Evolutionary conservation across 2,329 filamentous ascomycete species (phyloP), one percentile per base, ranked within the genome.

Genomic region (Sclerotinia nivalis): DNA sequence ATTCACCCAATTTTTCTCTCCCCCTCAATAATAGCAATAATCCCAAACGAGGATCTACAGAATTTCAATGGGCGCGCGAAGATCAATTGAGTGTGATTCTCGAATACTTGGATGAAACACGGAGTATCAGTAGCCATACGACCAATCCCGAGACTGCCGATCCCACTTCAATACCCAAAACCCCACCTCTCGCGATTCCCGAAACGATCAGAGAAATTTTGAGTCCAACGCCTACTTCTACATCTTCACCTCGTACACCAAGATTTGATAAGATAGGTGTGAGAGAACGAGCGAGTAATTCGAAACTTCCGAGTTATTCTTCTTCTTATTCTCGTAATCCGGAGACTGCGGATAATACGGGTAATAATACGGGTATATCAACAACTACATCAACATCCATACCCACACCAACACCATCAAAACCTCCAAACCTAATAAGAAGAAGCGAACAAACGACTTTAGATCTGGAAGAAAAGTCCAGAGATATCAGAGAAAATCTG

Each of bases 61-160:
- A 72, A 25, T 73, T 72, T 55, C 54, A 72, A 55, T 75, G 73
- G 74, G 74, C 74, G 28, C 56, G 76, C 66, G 69, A 74, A 37
- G 74, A 75, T 70, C 74, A 75, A 71, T 71, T 77, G 28, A 75
- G 72, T 40, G 72, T 72, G 9, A 75, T 77, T 15, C 55, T 74
- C 9, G 75, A 75, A 68, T 70, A 72, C 31, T 49, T 74, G n/a
- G 72, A 74, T 13, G 70, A 71, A 43, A 59, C 69, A 56, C 64
- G 70, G 61, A 67, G 67, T 37, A 72, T 43, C 72, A 60, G 66
- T 20, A 34, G 54, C 34, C 34, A 22, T 25, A 45, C 58, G 0
- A 47, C 49, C 22, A 62, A 40, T 69, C 40, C 47, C 37, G 58
- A 69, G 37, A 6, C 25, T 6, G 12, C 43, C 45, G 60, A 50